phyloP scores from a whole-genome alignment of 2,329 filamentous ascomycete genomes.

The Biscogniauxia marginata region DNA sequence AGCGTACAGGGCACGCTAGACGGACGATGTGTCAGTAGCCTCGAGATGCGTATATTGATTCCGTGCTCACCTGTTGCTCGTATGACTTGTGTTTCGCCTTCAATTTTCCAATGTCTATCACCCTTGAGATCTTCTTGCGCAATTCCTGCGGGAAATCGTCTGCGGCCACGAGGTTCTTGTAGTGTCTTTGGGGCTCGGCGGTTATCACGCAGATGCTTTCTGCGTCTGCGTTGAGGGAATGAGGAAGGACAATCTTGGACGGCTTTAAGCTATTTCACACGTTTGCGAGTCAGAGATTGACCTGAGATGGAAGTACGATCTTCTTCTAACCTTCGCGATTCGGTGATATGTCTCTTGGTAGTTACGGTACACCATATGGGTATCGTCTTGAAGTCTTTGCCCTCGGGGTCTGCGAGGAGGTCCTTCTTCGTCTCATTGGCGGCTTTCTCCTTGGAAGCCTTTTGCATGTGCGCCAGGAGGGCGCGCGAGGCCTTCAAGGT shows the following conservation, averaged over 20 bases:
- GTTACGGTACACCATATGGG: conserved; percentile 63
- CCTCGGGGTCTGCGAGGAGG: conserved; percentile 49
- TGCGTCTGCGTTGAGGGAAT: conserved; percentile 66
- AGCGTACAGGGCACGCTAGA: conserved; percentile 67
- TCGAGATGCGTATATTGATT: neutral
- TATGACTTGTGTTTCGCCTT: conserved; percentile 81
- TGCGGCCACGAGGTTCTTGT: conserved; percentile 83
- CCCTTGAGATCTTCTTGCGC: conserved; percentile 65
- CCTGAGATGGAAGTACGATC: conserved; percentile 41
- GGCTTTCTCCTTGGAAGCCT: conserved; percentile 48
- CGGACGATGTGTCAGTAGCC: neutral
- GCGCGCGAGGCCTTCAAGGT: conserved; percentile 63
- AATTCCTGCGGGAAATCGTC: conserved; percentile 68
- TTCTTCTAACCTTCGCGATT: conserved; percentile 55
- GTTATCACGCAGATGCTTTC: conserved; percentile 76
- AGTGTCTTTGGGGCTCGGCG: conserved; percentile 58
- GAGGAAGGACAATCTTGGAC: conserved; percentile 74
- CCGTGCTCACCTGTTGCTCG: conserved; percentile 61
- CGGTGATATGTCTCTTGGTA: conserved; percentile 64
- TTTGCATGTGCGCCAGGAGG: conserved; percentile 61
- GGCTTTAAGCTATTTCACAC: conserved; percentile 60
- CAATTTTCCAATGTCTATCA: conserved; percentile 82
- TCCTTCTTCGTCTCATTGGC: conserved; percentile 52
- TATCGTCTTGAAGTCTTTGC: conserved; percentile 41
- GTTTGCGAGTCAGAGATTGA: neutral